phyloP scores from a whole-genome alignment of 129 eudicot genomes.

The Arctium lappa region DNA sequence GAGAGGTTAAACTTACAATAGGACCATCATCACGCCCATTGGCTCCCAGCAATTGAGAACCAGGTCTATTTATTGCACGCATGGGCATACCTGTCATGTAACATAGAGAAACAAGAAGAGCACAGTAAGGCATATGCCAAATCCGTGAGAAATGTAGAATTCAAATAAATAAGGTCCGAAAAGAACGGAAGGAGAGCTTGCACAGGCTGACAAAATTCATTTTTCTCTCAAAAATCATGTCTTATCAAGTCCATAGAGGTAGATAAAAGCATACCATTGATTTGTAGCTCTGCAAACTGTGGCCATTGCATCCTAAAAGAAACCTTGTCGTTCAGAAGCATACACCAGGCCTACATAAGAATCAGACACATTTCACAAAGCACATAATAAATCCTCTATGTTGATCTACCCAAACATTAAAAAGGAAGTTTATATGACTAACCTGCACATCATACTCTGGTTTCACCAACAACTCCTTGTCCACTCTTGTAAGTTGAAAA shows the following conservation, averaged over 20 bases:
- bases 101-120: not conserved
- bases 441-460: slow-evolving; percentile 92
- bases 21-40: slow-evolving; percentile 98
- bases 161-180: not conserved
- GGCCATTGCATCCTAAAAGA: slow-evolving; percentile 97
- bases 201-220: not conserved
- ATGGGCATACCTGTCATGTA: slow-evolving; percentile 56
- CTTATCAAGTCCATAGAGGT: not conserved
- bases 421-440: slow-evolving; percentile 15
- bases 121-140: not conserved
- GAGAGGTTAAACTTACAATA: slow-evolving; percentile 51
- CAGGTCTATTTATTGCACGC: slow-evolving; percentile 83
- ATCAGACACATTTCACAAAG: slow-evolving; percentile 8
- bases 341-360: slow-evolving; percentile 84
- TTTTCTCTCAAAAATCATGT: not conserved
- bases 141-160: not conserved
- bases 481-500: slow-evolving; percentile 79
- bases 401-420: not conserved
- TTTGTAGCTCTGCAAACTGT: slow-evolving; percentile 81
- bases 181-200: not conserved
- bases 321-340: slow-evolving; percentile 96
- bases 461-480: slow-evolving; percentile 68
- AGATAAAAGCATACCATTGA: slow-evolving; percentile 55
- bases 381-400: slow-evolving; percentile 3
- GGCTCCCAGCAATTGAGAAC: slow-evolving; percentile 80